A percentile compares a stretch with the other conserved stretches of the same genome.
Conservation (phyloP, 257 asterid species). For the Henckelia pumila region DNA sequence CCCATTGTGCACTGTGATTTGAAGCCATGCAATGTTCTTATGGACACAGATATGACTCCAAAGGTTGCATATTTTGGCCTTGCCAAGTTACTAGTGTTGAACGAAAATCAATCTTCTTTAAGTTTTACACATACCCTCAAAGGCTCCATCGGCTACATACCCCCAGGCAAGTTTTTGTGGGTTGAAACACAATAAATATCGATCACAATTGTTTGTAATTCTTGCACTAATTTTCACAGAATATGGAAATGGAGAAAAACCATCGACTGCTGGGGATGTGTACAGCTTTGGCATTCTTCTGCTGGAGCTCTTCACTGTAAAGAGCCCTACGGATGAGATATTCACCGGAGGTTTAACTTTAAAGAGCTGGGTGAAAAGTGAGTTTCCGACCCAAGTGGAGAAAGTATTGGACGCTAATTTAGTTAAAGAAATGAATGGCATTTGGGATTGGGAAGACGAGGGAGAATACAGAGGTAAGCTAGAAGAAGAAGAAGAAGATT, state of each 20-base stretch:
- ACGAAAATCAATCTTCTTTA: slow-evolving; percentile 25
- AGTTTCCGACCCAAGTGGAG: slow-evolving; percentile 34
- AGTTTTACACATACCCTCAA: slow-evolving; percentile 47
- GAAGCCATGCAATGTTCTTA: slow-evolving; percentile 56
- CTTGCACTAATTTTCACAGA: slow-evolving; percentile 30
- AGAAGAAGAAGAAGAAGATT: slow-evolving; percentile 17
- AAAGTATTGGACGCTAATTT: slow-evolving; percentile 40
- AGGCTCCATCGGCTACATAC: slow-evolving; percentile 72
- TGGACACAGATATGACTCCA: slow-evolving; percentile 56
- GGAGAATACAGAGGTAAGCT: slow-evolving; percentile 1
- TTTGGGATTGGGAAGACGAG: neutral
- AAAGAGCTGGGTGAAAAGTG: slow-evolving; percentile 46
- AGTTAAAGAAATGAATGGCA: slow-evolving; percentile 12
- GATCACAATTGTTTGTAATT: neutral
- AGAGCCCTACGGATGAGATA: slow-evolving; percentile 41
- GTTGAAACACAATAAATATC: neutral
- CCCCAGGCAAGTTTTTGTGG: slow-evolving; percentile 48
- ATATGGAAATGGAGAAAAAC: slow-evolving; percentile 48
- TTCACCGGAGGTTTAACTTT: slow-evolving; percentile 43
- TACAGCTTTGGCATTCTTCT: slow-evolving; percentile 62
- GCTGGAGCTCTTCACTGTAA: slow-evolving; percentile 53
- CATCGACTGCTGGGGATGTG: slow-evolving; percentile 57
- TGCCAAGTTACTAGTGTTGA: slow-evolving; percentile 40
- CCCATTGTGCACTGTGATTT: slow-evolving; percentile 56
- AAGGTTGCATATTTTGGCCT: slow-evolving; percentile 65